Evolutionary conservation across 495 filamentous ascomycete genomes (phyloP), one percentile per base, ranked within the genome.

Genomic region (Letharia lupina): DNA sequence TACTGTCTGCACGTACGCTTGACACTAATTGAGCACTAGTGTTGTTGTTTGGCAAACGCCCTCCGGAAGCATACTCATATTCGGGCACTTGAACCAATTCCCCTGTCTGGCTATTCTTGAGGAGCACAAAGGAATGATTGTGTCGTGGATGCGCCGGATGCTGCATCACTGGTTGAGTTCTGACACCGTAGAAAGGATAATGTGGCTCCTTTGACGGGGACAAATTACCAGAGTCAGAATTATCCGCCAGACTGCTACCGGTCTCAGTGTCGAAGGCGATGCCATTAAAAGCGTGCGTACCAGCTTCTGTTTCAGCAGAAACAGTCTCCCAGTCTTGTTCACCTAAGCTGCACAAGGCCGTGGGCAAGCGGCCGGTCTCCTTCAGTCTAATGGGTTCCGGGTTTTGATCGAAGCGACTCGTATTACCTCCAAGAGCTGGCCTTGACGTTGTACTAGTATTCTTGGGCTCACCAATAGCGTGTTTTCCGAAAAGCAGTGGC

Each of bases 281-380:
- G 10, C 33, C 42, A 10, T 39, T 40, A 16, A 52, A 20, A 3
- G 35, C 13, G 3, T 28, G 48, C 15, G 44, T 23, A 31, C 23
- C 44, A 39, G 60, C 37, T 41, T 60, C 63, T 37, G 18, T 66
- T 16, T 31, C 41, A 60, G 63, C 68, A 12, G 68, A 64, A n/a
- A 67, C 61, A 31, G 65, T 70, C 18, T 67, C 65, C 68, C 68
- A 70, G 47, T 70, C 68, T 39, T 56, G 60, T 28, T 70, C 68
- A 8, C 40, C 60, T 41, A 52, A 60, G 60, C 37, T 54, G 18
- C 37, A 47, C 41, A 52, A 57, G 28, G 50, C 39, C 65, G 16
- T 47, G 61, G 20, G 44, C 61, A 67, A 48, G 40, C 64, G 61
- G 33, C 61, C 61, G n/a, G 39, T n/a, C 47, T 67, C 28, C 37